Base-by-base conservation (phyloP, 345 rosid species). In the Jatropha curcas region DNA sequence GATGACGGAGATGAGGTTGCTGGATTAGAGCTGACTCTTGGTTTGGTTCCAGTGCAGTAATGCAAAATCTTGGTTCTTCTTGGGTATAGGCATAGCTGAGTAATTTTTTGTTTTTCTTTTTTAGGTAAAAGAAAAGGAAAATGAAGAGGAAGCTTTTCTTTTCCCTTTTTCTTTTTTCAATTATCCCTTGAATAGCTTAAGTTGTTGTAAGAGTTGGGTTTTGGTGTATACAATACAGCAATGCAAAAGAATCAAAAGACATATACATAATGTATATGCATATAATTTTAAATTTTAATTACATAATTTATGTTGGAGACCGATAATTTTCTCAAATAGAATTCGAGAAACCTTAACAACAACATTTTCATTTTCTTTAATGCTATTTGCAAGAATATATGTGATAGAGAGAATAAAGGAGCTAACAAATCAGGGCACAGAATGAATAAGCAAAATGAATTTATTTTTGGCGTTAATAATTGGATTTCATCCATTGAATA, bases 11-110 rank as follows among this genome's bases (percentile, higher is more conserved):
- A 17, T 27, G 60, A 45, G 16, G 67, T 53, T 31, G 58, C 71
- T 34, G 58, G 71, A 9, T 68, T 84, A 83, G 85, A 82, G 17
- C 82, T 84, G 37, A 79, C 84, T 30, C 82, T 84, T 34, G 79
- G 82, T 20, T 39, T 74, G 57, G 63, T 48, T 53, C 20, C 58
- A 4, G 20, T 59, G 45, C 33, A 68, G 53, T 20, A 31, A 48
- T 28, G 43, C 53, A 2, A 46, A 41, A 60, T 41, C 45, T 41
- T 41, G 45, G 11, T n/a, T n/a, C n/a, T n/a, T n/a, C n/a, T n/a
- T n/a, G n/a, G n/a, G n/a, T n/a, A n/a, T n/a, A n/a, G n/a, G n/a
- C n/a, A n/a, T n/a, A n/a, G n/a, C n/a, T 7, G 24, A 16, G 31
- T 25, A 50, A 10, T 2, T 50, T n/a, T 27, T 48, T 22, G 7